Base-by-base conservation (phyloP, 148 eudicot species). In the Suaeda aralocaspica region DNA sequence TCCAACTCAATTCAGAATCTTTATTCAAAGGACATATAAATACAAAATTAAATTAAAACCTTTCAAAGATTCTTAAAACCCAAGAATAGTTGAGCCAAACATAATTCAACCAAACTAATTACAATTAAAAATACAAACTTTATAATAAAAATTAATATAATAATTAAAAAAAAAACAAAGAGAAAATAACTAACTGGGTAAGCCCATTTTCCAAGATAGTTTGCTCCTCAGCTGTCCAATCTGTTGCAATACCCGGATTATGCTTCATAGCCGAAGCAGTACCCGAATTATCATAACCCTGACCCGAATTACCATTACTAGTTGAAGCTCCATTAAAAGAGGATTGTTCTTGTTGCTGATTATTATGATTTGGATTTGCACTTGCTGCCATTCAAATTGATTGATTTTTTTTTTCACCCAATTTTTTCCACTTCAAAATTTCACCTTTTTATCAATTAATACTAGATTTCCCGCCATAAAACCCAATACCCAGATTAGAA, bases 211-310 rank as follows among this genome's bases (percentile, higher is more conserved):
- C 89, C 59, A 94, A 76, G 22, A 77, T 71, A 36, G 85, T 67
- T 76, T 91, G 96, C 77, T 94, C 99, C 30, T 94, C 96, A 39
- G 81, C 15, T 18, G 86, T 81, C 99, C 99, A 94, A 26, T 87
- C 86, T 2, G 80, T 81, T 26, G 86, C 74, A 34, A 91, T 61
- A 11, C 96, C 99, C 1, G 97, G 91, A 55, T 87, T 82, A 72
- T 91, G 99, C 65, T 81, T 76, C 66, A 94, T 82, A 21, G 82
- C 86, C 6, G 87, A 79, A 1, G 74, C 87, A 64, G 76, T 76
- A 31, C 66, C 86, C 4, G 89, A 80, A 78, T 82, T 87, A 4
- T 87, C 96, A 7, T 78, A 77, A 50, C 56, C 89, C 31, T 52
- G 33, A 42, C 75, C 83, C 61, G 89, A 74, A 44, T 77, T 77